Evolutionary conservation across 495 filamentous ascomycete species (phyloP), one percentile per base, ranked within the genome.

Genomic region (Hyaloscypha hepaticicola): DNA sequence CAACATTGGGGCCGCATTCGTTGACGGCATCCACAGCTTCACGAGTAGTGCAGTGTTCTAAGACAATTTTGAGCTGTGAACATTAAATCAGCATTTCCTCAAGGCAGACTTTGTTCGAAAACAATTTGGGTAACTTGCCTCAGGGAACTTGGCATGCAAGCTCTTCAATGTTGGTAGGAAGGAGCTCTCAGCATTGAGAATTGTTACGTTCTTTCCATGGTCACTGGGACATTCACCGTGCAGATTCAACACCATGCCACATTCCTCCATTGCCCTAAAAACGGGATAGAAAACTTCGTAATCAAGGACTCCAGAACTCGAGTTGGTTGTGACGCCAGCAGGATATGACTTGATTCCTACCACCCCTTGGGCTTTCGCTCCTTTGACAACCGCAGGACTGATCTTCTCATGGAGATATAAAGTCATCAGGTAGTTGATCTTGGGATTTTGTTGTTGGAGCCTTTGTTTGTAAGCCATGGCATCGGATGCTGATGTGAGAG

Each of bases 341-440:
- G 86, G 86, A 69, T 88, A 90, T 60, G 81, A 80, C 73, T 93
- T 92, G 51, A 92, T 83, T 22, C 88, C 88, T 34, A 78, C 77
- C 58, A 90, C 83, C 1, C 87, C 87, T 34, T 83, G 81, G 59
- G 76, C 74, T 70, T 87, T 88, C 27, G 92, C 92, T 69, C 89
- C 85, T 51, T 82, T 80, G 62, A 97, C 91, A 14, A 86, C 86
- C 34, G 89, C 88, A 6, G 93, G 90, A 3, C 90, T 96, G 56
- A 96, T 83, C 28, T 27, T 53, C 25, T 25, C 25, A 53, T 53
- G 50, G 25, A 53, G 50, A 53, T 58, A 97, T 27, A 97, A 82
- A 4, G 91, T 90, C 93, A 97, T 96, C 61, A 96, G 83, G 72
- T 86, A 97, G 61, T 83, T 87, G 50, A 97, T 87, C 38, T 84